phyloP scores from a whole-genome alignment of 176 grass and related monocot species.

The Microstegium vimineum region DNA sequence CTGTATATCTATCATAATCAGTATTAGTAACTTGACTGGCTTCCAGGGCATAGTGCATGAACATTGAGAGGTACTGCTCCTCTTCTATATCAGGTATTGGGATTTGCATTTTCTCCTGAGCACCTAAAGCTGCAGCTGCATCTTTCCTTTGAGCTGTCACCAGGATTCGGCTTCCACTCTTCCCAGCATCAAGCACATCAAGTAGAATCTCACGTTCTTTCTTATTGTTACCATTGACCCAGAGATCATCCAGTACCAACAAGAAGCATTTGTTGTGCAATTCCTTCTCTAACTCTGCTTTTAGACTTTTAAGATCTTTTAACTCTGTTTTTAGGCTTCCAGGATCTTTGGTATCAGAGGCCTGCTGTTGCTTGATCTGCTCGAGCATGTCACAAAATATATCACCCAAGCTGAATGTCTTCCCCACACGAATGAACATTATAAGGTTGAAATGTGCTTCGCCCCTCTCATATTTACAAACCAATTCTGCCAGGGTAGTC shows the following conservation, averaged over 20 bases:
- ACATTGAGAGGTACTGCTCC: background rate
- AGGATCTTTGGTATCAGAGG: background rate
- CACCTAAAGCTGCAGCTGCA: background rate
- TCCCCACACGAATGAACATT: background rate
- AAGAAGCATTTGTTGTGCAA: conserved; percentile 20
- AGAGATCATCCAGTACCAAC: conserved; percentile 50
- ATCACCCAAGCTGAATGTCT: background rate
- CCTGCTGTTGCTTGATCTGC: background rate
- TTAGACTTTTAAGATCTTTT: background rate
- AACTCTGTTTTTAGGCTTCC: background rate
- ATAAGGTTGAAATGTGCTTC: background rate
- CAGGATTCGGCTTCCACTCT: too few relatives aligned
- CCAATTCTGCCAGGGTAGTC: conserved; percentile 31
- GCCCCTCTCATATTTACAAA: background rate
- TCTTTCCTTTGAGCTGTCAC: too few relatives aligned
- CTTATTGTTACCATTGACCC: background rate
- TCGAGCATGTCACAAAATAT: background rate
- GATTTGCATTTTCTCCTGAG: background rate
- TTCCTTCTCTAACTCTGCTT: too few relatives aligned
- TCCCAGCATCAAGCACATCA: too few relatives aligned
- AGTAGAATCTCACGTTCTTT: background rate
- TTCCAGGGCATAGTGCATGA: background rate
- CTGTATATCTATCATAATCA: background rate
- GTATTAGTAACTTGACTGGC: too few relatives aligned
- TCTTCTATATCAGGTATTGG: background rate